Percentiles rank a stretch among this genome's conserved stretches.
These are phyloP conservation scores for Aspergillus cavernicola DNA, from an alignment of 495 filamentous ascomycete species.

Conservation along the genomic window DNA sequence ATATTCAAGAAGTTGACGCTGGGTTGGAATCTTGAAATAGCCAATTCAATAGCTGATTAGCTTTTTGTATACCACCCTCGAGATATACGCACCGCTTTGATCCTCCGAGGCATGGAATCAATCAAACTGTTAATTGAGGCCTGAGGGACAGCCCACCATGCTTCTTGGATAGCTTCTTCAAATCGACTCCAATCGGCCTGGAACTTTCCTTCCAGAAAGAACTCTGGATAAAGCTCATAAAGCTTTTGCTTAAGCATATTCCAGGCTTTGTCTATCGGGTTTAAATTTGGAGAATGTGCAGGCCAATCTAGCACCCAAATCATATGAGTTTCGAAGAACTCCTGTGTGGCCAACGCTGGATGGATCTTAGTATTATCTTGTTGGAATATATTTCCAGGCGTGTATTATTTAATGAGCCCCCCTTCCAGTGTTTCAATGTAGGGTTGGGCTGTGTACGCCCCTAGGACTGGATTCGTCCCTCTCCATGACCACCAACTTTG, in stretches of 20 bases:
- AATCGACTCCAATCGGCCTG: no score
- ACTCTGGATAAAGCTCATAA: no score
- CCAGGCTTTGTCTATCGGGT: neutral
- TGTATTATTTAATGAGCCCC: neutral
- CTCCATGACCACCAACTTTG: neutral
- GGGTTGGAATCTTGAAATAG: no score
- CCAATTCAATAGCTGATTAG: no score
- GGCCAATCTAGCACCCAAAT: constrained; percentile 2
- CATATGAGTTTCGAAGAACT: neutral
- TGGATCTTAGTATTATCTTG: neutral
- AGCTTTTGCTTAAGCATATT: neutral
- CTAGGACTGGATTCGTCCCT: neutral
- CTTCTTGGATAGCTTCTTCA: no score
- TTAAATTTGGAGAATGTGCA: constrained; percentile 2
- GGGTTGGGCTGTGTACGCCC: neutral
- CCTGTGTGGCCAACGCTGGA: neutral
- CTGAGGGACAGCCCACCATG: no score
- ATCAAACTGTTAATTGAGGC: no score
- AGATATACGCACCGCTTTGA: no score
- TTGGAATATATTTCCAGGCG: neutral
- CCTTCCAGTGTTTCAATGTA: neutral
- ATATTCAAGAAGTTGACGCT: no score
- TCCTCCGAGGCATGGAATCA: no score
- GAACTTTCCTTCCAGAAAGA: no score
- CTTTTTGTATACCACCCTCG: no score